Evolutionary conservation across 1,139 yeast species (phyloP), one percentile per base, ranked within the genome.

Genomic region (Petasospora rhodanensis): DNA sequence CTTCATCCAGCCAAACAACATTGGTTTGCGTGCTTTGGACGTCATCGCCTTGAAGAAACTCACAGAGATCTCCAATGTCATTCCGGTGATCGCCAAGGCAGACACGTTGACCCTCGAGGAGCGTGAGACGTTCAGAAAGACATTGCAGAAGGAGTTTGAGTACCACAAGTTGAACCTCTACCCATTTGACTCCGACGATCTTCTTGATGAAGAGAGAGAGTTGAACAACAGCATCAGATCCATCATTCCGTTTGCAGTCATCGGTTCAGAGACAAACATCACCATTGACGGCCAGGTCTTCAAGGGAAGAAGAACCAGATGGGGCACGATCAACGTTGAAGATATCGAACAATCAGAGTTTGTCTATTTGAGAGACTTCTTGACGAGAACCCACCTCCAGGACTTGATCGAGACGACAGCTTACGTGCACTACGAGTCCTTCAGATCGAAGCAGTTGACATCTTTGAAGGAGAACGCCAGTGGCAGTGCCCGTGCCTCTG

Each of bases 301-400:
- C 25, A 80, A 93, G 52, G 96, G 96, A 30, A 79, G 98, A 66
- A 79, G 82, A 62, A 86, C 93, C 38, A 78, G 82, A 56, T 91
- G 96, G 96, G 97, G 97, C 28, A 71, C 79, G 17, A 79, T 86
- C 46, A 82, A 89, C 59, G 77, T 91, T 39, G 97, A 89, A 62
- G 96, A 91, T 61, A 89, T 86, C 38, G 76, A 79, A 41, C 97
- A 91, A 61, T 87, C 96, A 64, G 98, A 91, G 64, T 91, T 91
- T 68, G 84, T 86, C 31, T 86, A 85, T 52, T 75, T 91, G 56
- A 76, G 97, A 62, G 95, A 87, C 60, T 91, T 91, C 61, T 73
- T 91, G 57, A 85, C 95, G 35, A 79, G 96, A 65, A 89, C 97
- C 18, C 96, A 91, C 60, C 70, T 91, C 54, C 97, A 87, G 62